Evolutionary conservation across 1,284 basidiomycete genomes (phyloP).

Genomic region (Marasmius sp.): DNA sequence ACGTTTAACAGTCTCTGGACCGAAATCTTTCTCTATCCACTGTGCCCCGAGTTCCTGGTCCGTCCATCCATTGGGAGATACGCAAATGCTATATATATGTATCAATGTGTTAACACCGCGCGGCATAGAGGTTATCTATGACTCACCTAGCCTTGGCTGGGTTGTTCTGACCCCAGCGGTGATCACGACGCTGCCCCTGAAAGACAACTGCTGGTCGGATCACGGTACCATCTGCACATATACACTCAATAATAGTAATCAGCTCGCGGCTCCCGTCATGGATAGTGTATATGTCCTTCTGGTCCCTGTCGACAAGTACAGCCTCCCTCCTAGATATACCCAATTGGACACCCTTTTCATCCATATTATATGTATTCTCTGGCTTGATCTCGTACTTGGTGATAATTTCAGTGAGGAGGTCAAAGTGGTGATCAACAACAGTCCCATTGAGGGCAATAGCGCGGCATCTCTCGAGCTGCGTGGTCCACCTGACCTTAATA

Average conservation of each 20-base stretch:
- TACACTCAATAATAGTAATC: slow-evolving; percentile 32
- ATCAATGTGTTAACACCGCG: not conserved
- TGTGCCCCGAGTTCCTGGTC: slow-evolving; percentile 30
- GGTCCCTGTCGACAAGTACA: slow-evolving; percentile 20
- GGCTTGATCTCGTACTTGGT: slow-evolving; percentile 20
- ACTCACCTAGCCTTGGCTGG: slow-evolving; percentile 27
- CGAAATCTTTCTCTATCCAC: slow-evolving; percentile 37
- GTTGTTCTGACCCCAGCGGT: slow-evolving; percentile 27
- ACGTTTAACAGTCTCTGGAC: slow-evolving; percentile 27
- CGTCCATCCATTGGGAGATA: slow-evolving; percentile 41
- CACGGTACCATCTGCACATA: slow-evolving; percentile 29
- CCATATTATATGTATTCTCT: slow-evolving; percentile 33
- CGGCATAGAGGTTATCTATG: slow-evolving; percentile 9
- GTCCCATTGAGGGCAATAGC: slow-evolving; percentile 26
- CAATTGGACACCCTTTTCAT: slow-evolving; percentile 33
- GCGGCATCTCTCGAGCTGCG: slow-evolving; percentile 25
- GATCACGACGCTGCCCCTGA: slow-evolving; percentile 22
- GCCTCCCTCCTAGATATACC: slow-evolving; percentile 12
- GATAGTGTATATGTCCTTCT: slow-evolving; percentile 16
- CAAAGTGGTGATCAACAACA: slow-evolving; percentile 22
- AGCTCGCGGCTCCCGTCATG: slow-evolving; percentile 27
- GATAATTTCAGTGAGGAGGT: slow-evolving; percentile 16
- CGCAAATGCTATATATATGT: slow-evolving; percentile 19
- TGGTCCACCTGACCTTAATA: slow-evolving; percentile 22
- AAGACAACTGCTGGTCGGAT: slow-evolving; percentile 31